Conservation (phyloP, 169 alveolate species). For the Cryptosporidium sp. region DNA sequence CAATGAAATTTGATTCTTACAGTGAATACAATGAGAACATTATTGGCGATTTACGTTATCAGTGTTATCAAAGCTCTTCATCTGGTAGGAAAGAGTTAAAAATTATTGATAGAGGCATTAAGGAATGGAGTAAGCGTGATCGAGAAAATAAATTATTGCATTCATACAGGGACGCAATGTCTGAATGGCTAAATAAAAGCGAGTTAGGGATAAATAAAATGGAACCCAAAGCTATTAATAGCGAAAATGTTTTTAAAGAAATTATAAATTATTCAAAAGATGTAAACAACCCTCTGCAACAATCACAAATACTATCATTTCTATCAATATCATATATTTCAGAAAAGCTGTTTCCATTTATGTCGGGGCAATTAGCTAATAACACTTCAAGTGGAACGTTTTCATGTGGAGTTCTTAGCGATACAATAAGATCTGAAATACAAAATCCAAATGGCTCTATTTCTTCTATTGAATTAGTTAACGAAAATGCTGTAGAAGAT, state of each 20-base stretch:
- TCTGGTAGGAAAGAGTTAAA: conserved; percentile 64
- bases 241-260: neutral
- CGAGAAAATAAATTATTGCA: conserved; percentile 32
- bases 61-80: conserved; percentile 54
- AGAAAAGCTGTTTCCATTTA: conserved; percentile 57
- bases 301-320: conserved; percentile 31
- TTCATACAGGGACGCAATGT: conserved; percentile 60
- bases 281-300: neutral
- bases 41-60: conserved; percentile 36
- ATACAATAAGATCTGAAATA: conserved; percentile 4
- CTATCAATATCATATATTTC: conserved; percentile 43
- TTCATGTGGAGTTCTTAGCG: conserved; percentile 7
- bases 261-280: conserved; percentile 12
- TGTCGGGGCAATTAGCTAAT: neutral
- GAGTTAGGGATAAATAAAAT: neutral
- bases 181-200: conserved; percentile 36
- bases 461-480: conserved; percentile 31
- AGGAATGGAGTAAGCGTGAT: conserved; percentile 45
- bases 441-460: conserved; percentile 8
- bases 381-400: neutral
- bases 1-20: conserved; percentile 1
- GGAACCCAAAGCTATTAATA: neutral
- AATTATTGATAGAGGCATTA: conserved; percentile 34
- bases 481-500: conserved; percentile 5
- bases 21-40: neutral